Conservation (phyloP, 1,284 basidiomycete species). For the Puccinia triticina region DNA sequence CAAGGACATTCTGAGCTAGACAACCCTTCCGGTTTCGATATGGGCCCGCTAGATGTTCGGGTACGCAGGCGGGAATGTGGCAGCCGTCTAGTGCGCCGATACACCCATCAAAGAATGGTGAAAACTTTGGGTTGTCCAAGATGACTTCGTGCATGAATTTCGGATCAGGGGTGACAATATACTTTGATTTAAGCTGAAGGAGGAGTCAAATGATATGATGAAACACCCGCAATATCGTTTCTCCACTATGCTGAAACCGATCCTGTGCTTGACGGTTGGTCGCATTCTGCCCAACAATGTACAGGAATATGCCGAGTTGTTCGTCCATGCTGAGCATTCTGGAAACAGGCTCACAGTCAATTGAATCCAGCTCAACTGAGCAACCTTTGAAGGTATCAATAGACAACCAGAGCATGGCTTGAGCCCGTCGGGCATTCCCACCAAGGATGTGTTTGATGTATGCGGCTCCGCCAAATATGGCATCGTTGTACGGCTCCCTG, state of each 20-base stretch:
- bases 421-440: background rate
- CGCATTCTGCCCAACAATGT: conserved; percentile 7
- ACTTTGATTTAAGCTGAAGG: conserved; percentile 11
- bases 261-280: conserved; percentile 32
- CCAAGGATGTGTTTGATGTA: background rate
- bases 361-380: background rate
- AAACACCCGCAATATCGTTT: conserved; percentile 52
- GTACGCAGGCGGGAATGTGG: conserved; percentile 59
- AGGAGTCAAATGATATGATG: background rate
- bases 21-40: conserved; percentile 61
- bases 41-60: conserved; percentile 54
- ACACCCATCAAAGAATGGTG: conserved; percentile 61
- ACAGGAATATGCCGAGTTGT: background rate
- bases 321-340: background rate
- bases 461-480: background rate
- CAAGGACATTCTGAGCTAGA: conserved; percentile 61
- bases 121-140: no score
- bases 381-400: background rate
- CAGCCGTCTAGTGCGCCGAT: conserved; percentile 63
- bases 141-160: conserved; percentile 2
- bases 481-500: background rate
- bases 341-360: background rate
- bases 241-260: conserved; percentile 52
- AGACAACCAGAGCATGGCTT: background rate
- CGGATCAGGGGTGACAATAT: conserved; percentile 42